Percentiles rank a stretch among this genome's conserved stretches.
Conservation (phyloP, 345 rosid genomes). For the Litchi chinensis region DNA sequence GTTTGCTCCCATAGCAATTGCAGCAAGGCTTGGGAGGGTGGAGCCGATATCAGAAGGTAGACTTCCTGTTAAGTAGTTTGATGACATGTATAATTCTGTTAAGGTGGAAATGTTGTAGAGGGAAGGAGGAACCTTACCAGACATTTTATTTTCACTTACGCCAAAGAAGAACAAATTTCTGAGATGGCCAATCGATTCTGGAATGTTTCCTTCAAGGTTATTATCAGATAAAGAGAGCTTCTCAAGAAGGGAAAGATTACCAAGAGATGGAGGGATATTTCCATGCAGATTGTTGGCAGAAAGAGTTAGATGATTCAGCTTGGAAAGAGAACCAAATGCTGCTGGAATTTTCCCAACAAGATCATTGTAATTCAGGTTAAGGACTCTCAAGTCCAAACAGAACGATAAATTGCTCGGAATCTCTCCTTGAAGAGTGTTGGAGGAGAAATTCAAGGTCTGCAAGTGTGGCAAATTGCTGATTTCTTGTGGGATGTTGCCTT, state of each 20-base stretch:
- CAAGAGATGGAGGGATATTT: conserved; percentile 12
- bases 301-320: not conserved
- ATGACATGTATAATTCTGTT: not conserved
- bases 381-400: not conserved
- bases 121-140: conserved; percentile 10
- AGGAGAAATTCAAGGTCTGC: not conserved
- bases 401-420: conserved; percentile 10
- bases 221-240: not conserved
- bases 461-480: not conserved
- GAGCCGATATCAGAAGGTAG: conserved; percentile 21
- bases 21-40: conserved; percentile 14
- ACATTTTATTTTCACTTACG: not conserved
- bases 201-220: conserved; percentile 14
- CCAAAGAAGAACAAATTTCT: not conserved
- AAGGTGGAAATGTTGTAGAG: conserved; percentile 14
- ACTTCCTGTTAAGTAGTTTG: conserved; percentile 13
- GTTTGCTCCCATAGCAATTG: conserved; percentile 17
- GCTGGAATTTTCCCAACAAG: conserved; percentile 14
- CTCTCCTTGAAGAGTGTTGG: conserved; percentile 3
- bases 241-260: conserved; percentile 16
- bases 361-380: not conserved
- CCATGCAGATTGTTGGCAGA: conserved; percentile 11
- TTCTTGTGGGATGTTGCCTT: conserved; percentile 14
- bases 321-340: conserved; percentile 13
- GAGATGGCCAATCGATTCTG: conserved; percentile 12